A percentile compares a stretch with the other conserved stretches of the same genome.
phyloP scores from a whole-genome alignment of 345 rosid species.

The Ailanthus altissimus region DNA sequence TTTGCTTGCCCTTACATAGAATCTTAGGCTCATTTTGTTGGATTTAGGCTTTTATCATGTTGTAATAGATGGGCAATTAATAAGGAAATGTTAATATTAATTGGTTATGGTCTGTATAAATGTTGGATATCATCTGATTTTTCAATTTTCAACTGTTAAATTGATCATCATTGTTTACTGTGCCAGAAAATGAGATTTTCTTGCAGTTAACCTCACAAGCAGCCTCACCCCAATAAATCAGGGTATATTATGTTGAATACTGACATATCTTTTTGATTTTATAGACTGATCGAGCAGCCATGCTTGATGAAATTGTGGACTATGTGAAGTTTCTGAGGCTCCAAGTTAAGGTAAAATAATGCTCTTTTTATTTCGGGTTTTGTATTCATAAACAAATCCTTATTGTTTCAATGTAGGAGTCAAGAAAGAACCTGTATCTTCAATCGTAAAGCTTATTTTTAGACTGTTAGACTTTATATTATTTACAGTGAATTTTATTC shows the following conservation, averaged over 20 bases:
- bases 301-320: slow-evolving; percentile 99
- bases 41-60: background rate
- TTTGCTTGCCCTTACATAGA: background rate
- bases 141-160: background rate
- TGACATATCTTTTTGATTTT: slow-evolving; percentile 25
- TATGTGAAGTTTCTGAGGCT: slow-evolving; percentile 98
- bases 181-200: background rate
- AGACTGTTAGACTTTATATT: background rate
- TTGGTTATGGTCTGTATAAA: background rate
- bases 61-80: background rate
- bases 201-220: background rate
- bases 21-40: background rate
- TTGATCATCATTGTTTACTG: background rate
- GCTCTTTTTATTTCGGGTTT: background rate
- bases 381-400: background rate
- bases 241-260: background rate
- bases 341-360: slow-evolving; percentile 84
- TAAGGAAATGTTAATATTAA: background rate
- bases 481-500: background rate
- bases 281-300: slow-evolving; percentile 94
- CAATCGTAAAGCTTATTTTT: background rate
- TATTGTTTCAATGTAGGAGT: slow-evolving; percentile 2
- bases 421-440: background rate
- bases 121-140: background rate
- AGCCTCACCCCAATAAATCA: no score